Percentiles rank a stretch among this genome's conserved stretches.
These are phyloP conservation scores for Mortierella alpina DNA, from an alignment of 192 early-diverging fungal species.

Conservation along the genomic window DNA sequence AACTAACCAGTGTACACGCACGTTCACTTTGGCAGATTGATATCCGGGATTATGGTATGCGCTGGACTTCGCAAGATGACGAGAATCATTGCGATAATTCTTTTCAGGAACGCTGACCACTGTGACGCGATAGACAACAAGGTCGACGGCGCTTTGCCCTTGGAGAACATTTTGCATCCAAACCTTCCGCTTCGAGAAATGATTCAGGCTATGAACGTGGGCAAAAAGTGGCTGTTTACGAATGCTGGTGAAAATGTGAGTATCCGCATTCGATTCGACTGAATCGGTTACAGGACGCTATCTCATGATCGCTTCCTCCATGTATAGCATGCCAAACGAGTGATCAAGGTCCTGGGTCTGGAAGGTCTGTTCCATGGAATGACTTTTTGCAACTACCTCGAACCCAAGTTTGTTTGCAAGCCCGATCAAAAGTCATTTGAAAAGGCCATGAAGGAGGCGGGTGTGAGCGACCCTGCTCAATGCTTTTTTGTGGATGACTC, in stretches of 20 bases:
- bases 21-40: constrained; percentile 14
- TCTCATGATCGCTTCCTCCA: not conserved
- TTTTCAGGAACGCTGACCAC: not conserved
- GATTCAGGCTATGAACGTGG: constrained; percentile 60
- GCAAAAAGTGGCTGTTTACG: constrained; percentile 81
- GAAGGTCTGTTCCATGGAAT: constrained; percentile 80
- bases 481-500: constrained; percentile 57
- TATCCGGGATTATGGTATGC: constrained; percentile 33
- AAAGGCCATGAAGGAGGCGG: constrained; percentile 45
- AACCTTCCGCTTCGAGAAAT: constrained; percentile 71
- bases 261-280: not conserved
- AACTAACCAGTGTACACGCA: not conserved
- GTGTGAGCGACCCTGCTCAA: constrained; percentile 20
- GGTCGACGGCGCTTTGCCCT: constrained; percentile 75
- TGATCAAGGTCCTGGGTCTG: constrained; percentile 59
- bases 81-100: no score
- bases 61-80: not conserved
- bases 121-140: constrained; percentile 48
- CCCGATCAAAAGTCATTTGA: constrained; percentile 32
- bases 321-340: constrained; percentile 24
- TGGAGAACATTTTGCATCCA: constrained; percentile 68
- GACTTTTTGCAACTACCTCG: constrained; percentile 54
- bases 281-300: not conserved
- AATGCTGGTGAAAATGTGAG: constrained; percentile 73
- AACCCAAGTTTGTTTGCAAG: constrained; percentile 38